Evolutionary conservation across 371 early-diverging fungal species (phyloP), one percentile per base, ranked within the genome.

Genomic region (Dentiscutata heterogama): DNA sequence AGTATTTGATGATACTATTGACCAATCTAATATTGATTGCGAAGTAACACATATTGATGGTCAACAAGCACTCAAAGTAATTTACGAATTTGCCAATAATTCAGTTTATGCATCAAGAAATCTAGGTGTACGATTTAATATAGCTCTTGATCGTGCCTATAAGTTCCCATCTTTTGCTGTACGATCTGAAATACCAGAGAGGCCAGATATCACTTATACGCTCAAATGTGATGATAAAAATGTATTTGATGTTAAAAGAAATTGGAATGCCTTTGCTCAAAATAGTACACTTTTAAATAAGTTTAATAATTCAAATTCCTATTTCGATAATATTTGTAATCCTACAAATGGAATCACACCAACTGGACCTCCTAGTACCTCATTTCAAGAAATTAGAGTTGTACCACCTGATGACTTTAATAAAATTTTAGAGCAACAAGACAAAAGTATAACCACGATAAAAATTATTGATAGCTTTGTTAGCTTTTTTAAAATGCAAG

Each of bases 121-220:
- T 71, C 50, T 50, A 11, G 72, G 72, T 25, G 72, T 71, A 16
- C 42, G 72, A 25, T 71, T 71, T 8, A 71, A 71, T 27, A 22
- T 50, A 14, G 72, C 72, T n/a, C 35, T 35, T 35, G 35, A 35
- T 35, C 35, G 35, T 35, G 35, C 35, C 35, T 35, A 35, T 35
- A 35, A 35, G 35, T 71, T 71, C 42, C n/a, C 72, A 51, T 50
- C 72, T 50, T 35, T 71, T 51, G 35, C 25, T 71, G 14, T 50
- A n/a, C 72, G 72, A 31, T 0, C 2, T 1, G 27, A 31, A 50
- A 11, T 71, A n/a, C 72, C 72, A 11, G 72, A 71, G 3, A 50
- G 13, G n/a, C 50, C 42, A 50, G 20, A 22, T 13, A 50, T 25
- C 3, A 50, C 46, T 2, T 71, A 71, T 50, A 25, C 42, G 5